Conservation (phyloP, 2,329 filamentous ascomycete species). For the Claviceps sorghi region DNA sequence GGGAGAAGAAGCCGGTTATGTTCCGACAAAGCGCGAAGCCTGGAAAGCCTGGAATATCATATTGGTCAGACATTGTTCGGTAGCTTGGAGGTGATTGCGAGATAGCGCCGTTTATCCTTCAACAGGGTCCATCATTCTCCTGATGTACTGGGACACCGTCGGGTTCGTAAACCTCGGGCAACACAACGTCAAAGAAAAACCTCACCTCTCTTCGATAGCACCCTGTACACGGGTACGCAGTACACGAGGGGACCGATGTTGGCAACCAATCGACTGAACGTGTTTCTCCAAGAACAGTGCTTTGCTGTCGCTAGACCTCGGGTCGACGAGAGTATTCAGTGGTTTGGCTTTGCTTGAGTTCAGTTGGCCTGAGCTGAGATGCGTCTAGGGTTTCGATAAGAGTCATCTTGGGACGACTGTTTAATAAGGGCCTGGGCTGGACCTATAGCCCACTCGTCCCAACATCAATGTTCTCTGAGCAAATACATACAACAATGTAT, state of each 20-base stretch:
- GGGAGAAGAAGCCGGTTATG: background rate
- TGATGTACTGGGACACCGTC: background rate
- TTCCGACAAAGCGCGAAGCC: background rate
- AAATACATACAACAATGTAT: background rate
- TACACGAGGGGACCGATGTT: background rate
- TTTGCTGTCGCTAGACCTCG: background rate
- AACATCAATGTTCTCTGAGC: background rate
- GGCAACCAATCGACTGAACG: background rate
- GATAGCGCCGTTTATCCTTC: background rate
- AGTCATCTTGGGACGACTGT: background rate
- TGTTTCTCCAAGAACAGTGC: background rate
- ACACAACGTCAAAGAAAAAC: background rate
- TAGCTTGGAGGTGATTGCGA: background rate
- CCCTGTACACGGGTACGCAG: background rate
- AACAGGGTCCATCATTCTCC: background rate
- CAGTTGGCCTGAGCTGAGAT: background rate
- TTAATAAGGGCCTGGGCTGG: background rate
- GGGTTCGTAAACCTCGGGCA: background rate
- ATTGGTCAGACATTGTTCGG: background rate
- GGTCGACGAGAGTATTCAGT: background rate
- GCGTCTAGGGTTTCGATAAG: background rate
- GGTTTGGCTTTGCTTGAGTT: background rate
- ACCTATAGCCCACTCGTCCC: background rate
- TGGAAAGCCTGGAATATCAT: background rate
- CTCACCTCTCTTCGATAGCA: background rate